Conservation (phyloP, 768 basidiomycete genomes). For the Lentinula boryana region DNA sequence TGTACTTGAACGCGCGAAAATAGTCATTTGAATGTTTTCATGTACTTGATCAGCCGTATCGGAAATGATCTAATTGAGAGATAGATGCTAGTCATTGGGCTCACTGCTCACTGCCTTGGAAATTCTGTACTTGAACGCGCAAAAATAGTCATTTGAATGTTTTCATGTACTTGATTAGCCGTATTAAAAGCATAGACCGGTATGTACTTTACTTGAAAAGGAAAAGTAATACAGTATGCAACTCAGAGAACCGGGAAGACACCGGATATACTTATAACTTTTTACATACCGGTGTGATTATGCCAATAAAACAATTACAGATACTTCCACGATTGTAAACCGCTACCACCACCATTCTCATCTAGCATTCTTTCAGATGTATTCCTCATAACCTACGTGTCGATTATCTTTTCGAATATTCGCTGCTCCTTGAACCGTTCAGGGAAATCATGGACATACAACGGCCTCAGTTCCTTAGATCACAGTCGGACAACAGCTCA, state of each 20-base stretch:
- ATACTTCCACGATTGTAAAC: neutral
- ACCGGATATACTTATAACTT: neutral
- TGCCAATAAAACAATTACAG: neutral
- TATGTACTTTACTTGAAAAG: neutral
- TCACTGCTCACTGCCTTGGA: neutral
- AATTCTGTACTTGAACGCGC: neutral
- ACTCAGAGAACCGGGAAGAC: neutral
- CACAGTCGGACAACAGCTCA: conserved; percentile 3
- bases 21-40: neutral
- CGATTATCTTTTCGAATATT: neutral
- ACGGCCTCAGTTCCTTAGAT: conserved; percentile 1
- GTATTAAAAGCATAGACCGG: neutral
- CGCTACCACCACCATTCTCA: neutral
- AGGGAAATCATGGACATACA: neutral
- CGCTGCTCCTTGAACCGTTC: neutral
- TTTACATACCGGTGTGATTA: neutral
- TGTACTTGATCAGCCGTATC: neutral
- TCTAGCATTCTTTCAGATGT: neutral
- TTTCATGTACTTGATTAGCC: neutral
- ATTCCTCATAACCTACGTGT: neutral
- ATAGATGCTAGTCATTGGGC: neutral
- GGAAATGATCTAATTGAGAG: neutral
- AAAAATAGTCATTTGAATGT: neutral
- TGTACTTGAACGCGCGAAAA: neutral
- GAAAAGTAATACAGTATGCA: neutral